Conservation (phyloP, 2,329 filamentous ascomycete genomes). For the Monilinia fructigena region DNA sequence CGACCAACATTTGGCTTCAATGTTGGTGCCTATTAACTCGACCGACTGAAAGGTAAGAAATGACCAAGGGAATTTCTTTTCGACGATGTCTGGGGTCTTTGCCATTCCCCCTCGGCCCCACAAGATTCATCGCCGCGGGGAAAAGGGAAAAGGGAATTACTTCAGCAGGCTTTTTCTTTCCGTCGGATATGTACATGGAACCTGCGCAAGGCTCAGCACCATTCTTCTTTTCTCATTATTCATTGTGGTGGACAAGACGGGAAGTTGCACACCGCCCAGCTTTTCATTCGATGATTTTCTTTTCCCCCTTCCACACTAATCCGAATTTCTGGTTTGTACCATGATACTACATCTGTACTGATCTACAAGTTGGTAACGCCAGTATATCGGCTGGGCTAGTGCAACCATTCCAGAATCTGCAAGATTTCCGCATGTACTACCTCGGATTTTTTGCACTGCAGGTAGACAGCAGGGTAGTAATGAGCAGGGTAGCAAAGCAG, state of each 20-base stretch:
- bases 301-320: constrained; percentile 10
- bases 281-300: constrained; percentile 11
- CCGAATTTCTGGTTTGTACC: constrained; percentile 18
- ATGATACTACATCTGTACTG: constrained; percentile 5
- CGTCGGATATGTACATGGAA: constrained; percentile 23
- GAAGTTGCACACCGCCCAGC: constrained; percentile 25
- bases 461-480: background rate
- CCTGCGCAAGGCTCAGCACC: constrained; percentile 18
- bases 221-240: constrained; percentile 18
- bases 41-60: background rate
- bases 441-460: constrained; percentile 24
- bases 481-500: constrained; percentile 16
- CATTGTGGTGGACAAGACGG: constrained; percentile 23
- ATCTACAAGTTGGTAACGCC: constrained; percentile 17
- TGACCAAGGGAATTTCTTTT: background rate
- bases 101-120: constrained; percentile 16
- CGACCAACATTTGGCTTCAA: constrained; percentile 10
- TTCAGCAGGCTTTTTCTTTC: constrained; percentile 24
- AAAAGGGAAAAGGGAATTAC: constrained; percentile 16
- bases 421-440: constrained; percentile 24
- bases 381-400: constrained; percentile 6
- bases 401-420: constrained; percentile 27
- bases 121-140: constrained; percentile 19
- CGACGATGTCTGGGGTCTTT: background rate
- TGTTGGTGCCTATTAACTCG: background rate